Percentiles rank a stretch among this genome's conserved stretches.
These are phyloP conservation scores for Cercospora sp. DNA, from an alignment of 2,329 filamentous ascomycete species.

Conservation along the genomic window DNA sequence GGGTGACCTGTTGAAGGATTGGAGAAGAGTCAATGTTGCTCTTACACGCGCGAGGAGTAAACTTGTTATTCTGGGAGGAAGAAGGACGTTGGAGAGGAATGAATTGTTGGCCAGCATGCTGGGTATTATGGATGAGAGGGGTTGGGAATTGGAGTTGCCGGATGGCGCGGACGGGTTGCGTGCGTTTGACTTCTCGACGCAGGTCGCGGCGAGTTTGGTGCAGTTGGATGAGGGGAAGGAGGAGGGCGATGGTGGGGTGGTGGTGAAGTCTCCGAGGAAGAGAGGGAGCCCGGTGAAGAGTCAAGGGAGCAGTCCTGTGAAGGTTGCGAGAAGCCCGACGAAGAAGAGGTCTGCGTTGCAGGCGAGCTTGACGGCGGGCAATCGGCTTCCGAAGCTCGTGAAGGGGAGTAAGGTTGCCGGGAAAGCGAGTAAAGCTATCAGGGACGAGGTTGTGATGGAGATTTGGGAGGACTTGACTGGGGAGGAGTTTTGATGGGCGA, in stretches of 20 bases:
- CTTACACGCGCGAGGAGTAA: slow-evolving; percentile 93
- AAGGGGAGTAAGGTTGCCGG: slow-evolving; percentile 3
- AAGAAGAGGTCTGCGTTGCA: slow-evolving; percentile 8
- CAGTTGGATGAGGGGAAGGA: background rate
- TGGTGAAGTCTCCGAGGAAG: background rate
- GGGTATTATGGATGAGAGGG: slow-evolving; percentile 68
- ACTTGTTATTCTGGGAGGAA: slow-evolving; percentile 81
- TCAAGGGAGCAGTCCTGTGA: slow-evolving; percentile 11
- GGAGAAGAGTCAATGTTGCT: slow-evolving; percentile 91
- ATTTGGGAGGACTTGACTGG: slow-evolving; percentile 36
- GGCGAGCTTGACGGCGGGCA: slow-evolving; percentile 13
- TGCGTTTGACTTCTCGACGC: slow-evolving; percentile 31
- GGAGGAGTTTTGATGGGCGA: slow-evolving; percentile 24
- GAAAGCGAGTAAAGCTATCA: slow-evolving; percentile 22
- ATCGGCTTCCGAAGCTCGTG: slow-evolving; percentile 15
- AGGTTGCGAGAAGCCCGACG: background rate
- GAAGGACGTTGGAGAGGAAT: slow-evolving; percentile 67
- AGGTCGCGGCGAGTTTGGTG: slow-evolving; percentile 23
- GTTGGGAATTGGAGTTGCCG: slow-evolving; percentile 76
- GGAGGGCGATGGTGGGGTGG: background rate
- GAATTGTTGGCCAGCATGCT: slow-evolving; percentile 79
- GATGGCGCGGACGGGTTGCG: slow-evolving; percentile 27
- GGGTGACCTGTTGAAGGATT: slow-evolving; percentile 89
- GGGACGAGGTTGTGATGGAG: slow-evolving; percentile 33
- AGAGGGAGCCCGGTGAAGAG: background rate